A percentile compares a stretch with the other conserved stretches of the same genome.
phyloP scores from a whole-genome alignment of 2,329 filamentous ascomycete genomes.

The Trichoderma sp. region DNA sequence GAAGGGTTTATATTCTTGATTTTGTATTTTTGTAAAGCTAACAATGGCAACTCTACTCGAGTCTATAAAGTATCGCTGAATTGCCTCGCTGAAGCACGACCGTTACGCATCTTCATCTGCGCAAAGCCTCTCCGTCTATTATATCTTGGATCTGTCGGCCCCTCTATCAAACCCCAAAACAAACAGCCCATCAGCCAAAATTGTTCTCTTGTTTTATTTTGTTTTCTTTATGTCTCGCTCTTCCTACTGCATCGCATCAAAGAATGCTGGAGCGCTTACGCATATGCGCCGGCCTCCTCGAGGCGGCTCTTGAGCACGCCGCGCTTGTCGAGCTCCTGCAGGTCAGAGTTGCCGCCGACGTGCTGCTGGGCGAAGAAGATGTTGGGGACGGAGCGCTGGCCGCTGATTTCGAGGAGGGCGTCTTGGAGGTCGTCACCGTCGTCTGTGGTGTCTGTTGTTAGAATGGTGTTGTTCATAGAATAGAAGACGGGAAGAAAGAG shows the following conservation, averaged over 20 bases:
- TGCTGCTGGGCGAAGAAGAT: constrained; percentile 89
- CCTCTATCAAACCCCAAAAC: constrained; percentile 2
- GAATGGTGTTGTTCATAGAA: background rate
- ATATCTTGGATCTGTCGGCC: background rate
- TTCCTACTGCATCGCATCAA: background rate
- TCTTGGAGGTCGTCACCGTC: constrained; percentile 82
- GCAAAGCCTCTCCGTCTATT: background rate
- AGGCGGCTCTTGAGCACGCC: constrained; percentile 44
- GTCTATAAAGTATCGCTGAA: background rate
- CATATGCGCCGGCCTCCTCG: constrained; percentile 42
- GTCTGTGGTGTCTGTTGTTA: constrained; percentile 47
- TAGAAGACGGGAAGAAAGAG: background rate
- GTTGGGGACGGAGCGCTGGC: constrained; percentile 90
- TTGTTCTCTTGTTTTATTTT: background rate
- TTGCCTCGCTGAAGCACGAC: background rate
- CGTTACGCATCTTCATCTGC: background rate
- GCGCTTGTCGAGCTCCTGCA: constrained; percentile 57
- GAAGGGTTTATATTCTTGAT: background rate
- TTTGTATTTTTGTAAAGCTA: background rate
- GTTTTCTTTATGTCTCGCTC: background rate
- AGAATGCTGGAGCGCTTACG: constrained; percentile 33
- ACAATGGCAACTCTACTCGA: background rate
- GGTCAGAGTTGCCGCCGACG: constrained; percentile 93
- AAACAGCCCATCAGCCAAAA: constrained; percentile 14
- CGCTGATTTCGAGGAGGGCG: constrained; percentile 74